Conservation (phyloP, 805 yeast genomes). For the Lachancea fermentati region DNA sequence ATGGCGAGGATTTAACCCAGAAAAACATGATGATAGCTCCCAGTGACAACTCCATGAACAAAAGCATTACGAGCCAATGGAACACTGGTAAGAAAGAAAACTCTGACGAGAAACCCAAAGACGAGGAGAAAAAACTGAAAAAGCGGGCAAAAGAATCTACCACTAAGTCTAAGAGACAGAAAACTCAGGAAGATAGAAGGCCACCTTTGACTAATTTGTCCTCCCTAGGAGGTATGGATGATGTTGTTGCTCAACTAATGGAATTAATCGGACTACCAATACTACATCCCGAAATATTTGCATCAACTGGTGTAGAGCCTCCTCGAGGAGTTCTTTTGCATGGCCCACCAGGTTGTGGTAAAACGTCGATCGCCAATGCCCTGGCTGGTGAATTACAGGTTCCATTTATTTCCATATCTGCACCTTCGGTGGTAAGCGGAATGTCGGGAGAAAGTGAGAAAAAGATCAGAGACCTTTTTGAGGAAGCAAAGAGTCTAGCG, state of each 20-base stretch:
- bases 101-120: slow-evolving; percentile 8
- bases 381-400: slow-evolving; percentile 92
- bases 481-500: slow-evolving; percentile 83
- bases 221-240: slow-evolving; percentile 85
- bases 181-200: slow-evolving; percentile 49
- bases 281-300: slow-evolving; percentile 86
- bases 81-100: slow-evolving; percentile 22
- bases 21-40: slow-evolving; percentile 57
- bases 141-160: slow-evolving; percentile 46
- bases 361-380: slow-evolving; percentile 93
- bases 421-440: slow-evolving; percentile 95
- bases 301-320: slow-evolving; percentile 86
- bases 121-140: slow-evolving; percentile 37
- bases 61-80: slow-evolving; percentile 73
- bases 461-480: slow-evolving; percentile 85
- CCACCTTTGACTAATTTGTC: slow-evolving; percentile 66
- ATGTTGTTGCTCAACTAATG: slow-evolving; percentile 77
- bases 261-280: slow-evolving; percentile 91
- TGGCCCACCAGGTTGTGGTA: slow-evolving; percentile 99
- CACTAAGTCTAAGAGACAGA: slow-evolving; percentile 36
- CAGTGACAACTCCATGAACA: slow-evolving; percentile 68
- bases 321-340: slow-evolving; percentile 91
- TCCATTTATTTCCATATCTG: slow-evolving; percentile 85
- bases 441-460: slow-evolving; percentile 99
- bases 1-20: slow-evolving; percentile 20